Percentiles rank a stretch among this genome's conserved stretches.
These are phyloP conservation scores for Scalesia atractyloides DNA, from an alignment of 129 eudicot genomes.

Conservation along the genomic window DNA sequence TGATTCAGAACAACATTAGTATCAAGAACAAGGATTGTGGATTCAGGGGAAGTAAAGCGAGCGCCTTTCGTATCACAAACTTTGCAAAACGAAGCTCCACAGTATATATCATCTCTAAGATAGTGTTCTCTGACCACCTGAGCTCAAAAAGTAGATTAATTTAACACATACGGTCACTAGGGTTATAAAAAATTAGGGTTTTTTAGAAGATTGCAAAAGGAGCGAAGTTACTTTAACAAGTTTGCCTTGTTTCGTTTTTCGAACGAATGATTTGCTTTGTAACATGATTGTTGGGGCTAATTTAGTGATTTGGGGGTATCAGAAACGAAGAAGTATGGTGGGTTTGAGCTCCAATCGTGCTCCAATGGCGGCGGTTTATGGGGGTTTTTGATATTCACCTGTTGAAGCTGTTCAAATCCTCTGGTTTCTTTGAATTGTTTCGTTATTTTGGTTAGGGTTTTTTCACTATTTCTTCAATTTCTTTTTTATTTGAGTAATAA, in stretches of 20 bases:
- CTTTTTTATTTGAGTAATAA: no score
- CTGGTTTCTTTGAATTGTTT: background rate
- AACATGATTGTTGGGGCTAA: slow-evolving; percentile 46
- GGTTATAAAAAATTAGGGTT: slow-evolving; percentile 25
- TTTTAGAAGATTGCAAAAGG: background rate
- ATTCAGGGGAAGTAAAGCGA: slow-evolving; percentile 49
- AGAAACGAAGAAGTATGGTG: background rate
- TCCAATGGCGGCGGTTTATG: slow-evolving; percentile 35
- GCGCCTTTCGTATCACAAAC: slow-evolving; percentile 65
- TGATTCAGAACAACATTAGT: slow-evolving; percentile 93
- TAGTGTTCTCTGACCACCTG: slow-evolving; percentile 88
- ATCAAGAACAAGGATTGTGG: slow-evolving; percentile 64
- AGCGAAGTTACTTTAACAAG: slow-evolving; percentile 57
- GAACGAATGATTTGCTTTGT: slow-evolving; percentile 77
- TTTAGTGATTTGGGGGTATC: slow-evolving; percentile 8
- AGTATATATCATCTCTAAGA: slow-evolving; percentile 87
- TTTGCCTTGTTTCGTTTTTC: slow-evolving; percentile 81
- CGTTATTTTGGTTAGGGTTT: background rate
- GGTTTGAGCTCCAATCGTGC: slow-evolving; percentile 14
- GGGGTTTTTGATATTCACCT: background rate
- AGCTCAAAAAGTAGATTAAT: background rate
- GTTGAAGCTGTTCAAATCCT: background rate
- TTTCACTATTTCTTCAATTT: no score
- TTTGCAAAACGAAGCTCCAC: slow-evolving; percentile 77
- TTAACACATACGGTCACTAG: background rate